Evolutionary conservation across 306 rosid genomes (phyloP), one percentile per base, ranked within the genome.

Genomic region (Mucuna pruriens): DNA sequence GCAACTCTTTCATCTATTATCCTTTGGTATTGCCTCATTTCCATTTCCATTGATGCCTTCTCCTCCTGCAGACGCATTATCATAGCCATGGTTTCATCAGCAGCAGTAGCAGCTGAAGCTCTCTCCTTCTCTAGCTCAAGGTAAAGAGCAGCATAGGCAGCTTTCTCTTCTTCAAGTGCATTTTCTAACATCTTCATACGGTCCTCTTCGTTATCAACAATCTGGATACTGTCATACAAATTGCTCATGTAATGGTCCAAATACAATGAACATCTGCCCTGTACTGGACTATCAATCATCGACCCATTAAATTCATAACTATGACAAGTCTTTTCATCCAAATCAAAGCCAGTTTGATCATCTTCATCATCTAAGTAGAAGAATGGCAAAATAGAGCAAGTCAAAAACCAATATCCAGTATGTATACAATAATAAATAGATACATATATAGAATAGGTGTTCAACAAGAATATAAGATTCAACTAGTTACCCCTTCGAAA

Each of bases 61-160:
- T 92, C 92, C 64, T 87, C 91, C 74, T 96, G 97, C 83, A 96
- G 86, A 52, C 98, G 97, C 1, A 71, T 84, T 81, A 96, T 92
- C 99, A 90, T 93, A 33, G 98, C 94, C 94, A 96, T 90, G n/a
- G 98, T 91, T 89, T 96, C 98, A 55, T 96, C 98, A 2, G 98
- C 97, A 44, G 99, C 97, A 73, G 82, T 86, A 75, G 97, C 97
- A 79, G 98, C 89, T 17, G 99, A 94, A 75, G 97, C 92, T 88
- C 97, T 88, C 92, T 94, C 99, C 89, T 96, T 87, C 86, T 96
- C 99, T 74, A 96, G 92, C 88, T 96, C 99, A 52, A 90, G 62
- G 89, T 72, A 90, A 51, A 96, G 97, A 83, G 89, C 77, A 61
- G 89, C 87, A 48, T 79, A 87, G 52, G 92, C 92, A 16, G 88